Base-by-base conservation (phyloP, 1,284 basidiomycete species). In the Chiua sp. region DNA sequence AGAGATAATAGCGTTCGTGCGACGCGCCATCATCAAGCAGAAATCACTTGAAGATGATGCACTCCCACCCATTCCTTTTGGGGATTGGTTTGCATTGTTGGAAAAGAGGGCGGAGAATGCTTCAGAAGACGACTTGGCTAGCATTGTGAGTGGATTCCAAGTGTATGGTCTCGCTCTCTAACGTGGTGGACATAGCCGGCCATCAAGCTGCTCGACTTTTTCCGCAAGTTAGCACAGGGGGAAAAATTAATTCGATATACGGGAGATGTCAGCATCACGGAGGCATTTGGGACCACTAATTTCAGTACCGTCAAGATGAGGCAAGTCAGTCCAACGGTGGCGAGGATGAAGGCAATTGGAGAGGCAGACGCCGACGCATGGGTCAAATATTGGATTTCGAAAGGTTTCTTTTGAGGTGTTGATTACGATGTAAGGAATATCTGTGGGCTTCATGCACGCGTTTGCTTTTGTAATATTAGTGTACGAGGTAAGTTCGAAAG, bases 141-240 rank as follows among this genome's bases (percentile, higher is more conserved):
- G 61, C 22, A 65, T 74, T 26, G 72, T 75, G 50, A 60, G 72
- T 63, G 1, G 23, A 51, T 15, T 37, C 15, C 13, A 16, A 10
- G 32, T 32, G 32, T 32, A 7, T 32, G 32, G 35, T 15, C 35
- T 35, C 5, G 35, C 15, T 35, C 15, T 12, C 33, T 55, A 15
- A 53, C 16, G 10, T 23, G 7, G 2, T 32, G 32, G 3, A 44
- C 26, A 13, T 30, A 73, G 71, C 71, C 73, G 13, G 73, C 59
- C 0, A 74, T 74, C 54, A 73, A 75, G 51, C 13, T 73, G 7
- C 64, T 75, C 26, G 65, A 66, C 23, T 74, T 65, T 46, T 65
- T 73, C 58, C 69, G 68, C 7, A 26, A 33, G 22, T 35, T 69
- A 32, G 49, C 65, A 3, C 57, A 32, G 0, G 60, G 57, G 3